phyloP scores from a whole-genome alignment of 371 early-diverging fungal species.

The Mucor irregularis region DNA sequence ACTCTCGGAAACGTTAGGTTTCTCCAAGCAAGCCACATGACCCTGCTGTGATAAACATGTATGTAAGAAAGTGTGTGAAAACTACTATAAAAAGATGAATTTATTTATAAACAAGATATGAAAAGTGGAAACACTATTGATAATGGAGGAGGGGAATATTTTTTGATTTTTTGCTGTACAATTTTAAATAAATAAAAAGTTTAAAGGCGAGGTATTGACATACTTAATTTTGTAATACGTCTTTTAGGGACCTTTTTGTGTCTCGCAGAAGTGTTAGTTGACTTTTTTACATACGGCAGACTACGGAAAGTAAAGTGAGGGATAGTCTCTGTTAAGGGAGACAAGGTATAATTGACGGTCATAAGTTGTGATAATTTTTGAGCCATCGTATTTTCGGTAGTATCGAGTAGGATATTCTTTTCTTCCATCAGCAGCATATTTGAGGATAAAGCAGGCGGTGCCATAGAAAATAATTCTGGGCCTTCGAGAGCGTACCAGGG shows the following conservation, averaged over 20 bases:
- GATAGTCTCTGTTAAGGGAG: conserved; percentile 74
- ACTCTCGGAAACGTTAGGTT: too few relatives aligned
- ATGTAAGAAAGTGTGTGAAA: too few relatives aligned
- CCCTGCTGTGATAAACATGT: too few relatives aligned
- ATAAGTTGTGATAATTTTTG: conserved; percentile 83
- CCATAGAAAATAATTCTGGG: conserved; percentile 11
- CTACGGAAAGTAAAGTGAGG: conserved; percentile 81
- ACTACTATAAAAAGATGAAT: too few relatives aligned
- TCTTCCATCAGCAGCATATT: conserved; percentile 11
- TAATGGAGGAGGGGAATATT: background rate
- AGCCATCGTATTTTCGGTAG: conserved; percentile 72
- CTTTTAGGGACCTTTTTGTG: conserved; percentile 46
- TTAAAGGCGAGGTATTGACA: conserved; percentile 15
- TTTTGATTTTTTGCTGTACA: conserved; percentile 4
- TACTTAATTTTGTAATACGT: conserved; percentile 33
- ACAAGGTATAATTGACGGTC: conserved; percentile 81
- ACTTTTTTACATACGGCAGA: conserved; percentile 40
- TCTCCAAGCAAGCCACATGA: too few relatives aligned
- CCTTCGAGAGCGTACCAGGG: conserved; percentile 43
- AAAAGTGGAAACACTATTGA: too few relatives aligned
- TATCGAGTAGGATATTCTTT: conserved; percentile 37
- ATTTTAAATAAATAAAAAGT: too few relatives aligned
- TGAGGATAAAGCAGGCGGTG: background rate
- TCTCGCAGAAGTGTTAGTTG: conserved; percentile 9
- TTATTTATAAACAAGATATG: background rate